Evolutionary conservation across 257 asterid genomes (phyloP).

Genomic region (Sherardia arvensis): DNA sequence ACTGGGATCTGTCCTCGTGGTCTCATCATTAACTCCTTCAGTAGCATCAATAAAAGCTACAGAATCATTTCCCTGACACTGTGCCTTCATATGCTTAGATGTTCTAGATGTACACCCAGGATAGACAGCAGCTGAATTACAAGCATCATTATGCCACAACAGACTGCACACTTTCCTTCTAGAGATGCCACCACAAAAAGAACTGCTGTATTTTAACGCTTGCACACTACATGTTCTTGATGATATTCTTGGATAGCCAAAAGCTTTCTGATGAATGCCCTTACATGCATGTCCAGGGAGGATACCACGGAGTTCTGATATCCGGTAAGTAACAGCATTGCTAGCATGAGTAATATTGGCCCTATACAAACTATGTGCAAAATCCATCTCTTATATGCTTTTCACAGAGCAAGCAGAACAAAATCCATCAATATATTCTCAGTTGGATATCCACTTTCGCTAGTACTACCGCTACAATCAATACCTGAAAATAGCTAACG

Average conservation of each 20-base stretch:
- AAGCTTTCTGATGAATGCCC: constrained; percentile 3
- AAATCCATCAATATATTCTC: constrained; percentile 1
- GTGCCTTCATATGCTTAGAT: constrained; percentile 17
- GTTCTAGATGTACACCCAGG: constrained; percentile 11
- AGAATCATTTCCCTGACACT: constrained; percentile 87
- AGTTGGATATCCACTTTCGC: background rate
- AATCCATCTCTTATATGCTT: constrained; percentile 14
- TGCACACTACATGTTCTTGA: constrained; percentile 1
- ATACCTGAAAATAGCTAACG: background rate
- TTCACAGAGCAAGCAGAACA: constrained; percentile 3
- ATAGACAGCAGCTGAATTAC: background rate
- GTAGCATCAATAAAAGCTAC: constrained; percentile 57
- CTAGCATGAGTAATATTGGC: constrained; percentile 8
- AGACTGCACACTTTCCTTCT: constrained; percentile 1
- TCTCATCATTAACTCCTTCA: constrained; percentile 29
- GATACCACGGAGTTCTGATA: background rate
- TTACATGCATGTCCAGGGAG: constrained; percentile 6
- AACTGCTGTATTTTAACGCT: constrained; percentile 10
- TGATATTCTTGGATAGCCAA: constrained; percentile 5
- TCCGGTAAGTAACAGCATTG: background rate
- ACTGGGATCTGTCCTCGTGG: constrained; percentile 22
- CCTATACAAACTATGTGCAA: constrained; percentile 9
- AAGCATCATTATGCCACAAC: constrained; percentile 15
- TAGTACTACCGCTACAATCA: background rate
- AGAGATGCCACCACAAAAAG: background rate